A percentile compares a stretch with the other conserved stretches of the same genome.
Evolutionary conservation across 148 eudicot species (phyloP).

Genomic region (Rhododendron henanense): DNA sequence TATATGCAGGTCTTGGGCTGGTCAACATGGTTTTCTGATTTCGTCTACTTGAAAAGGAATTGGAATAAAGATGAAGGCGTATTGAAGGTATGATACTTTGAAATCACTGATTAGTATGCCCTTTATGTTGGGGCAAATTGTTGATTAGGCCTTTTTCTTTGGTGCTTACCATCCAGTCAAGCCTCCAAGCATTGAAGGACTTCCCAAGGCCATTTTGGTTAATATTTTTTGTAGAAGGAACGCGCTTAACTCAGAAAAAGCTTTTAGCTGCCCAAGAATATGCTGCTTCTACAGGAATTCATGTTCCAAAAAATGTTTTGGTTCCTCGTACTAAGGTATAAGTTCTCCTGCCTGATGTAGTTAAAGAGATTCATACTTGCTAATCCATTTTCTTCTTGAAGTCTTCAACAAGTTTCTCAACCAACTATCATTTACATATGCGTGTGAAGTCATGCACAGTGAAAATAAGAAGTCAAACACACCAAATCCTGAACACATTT

Average conservation of each 20-base stretch:
- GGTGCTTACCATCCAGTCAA: conserved; percentile 30
- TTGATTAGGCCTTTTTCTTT: not conserved
- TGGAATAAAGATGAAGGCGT: conserved; percentile 12
- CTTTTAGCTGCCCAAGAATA: conserved; percentile 62
- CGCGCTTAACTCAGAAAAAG: conserved; percentile 59
- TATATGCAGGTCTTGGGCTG: conserved; percentile 16
- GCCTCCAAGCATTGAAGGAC: conserved; percentile 52
- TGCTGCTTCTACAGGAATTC: conserved; percentile 51
- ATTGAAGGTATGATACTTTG: conserved; percentile 9
- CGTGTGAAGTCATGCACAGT: not conserved
- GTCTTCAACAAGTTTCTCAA: not conserved
- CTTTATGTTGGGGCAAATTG: not conserved
- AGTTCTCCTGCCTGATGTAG: not conserved
- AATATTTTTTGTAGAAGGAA: conserved; percentile 64
- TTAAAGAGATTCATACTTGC: not conserved
- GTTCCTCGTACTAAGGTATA: conserved; percentile 71
- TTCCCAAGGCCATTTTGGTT: conserved; percentile 68
- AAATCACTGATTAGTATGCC: not conserved
- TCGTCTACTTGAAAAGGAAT: conserved; percentile 13
- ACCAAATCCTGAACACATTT: not conserved
- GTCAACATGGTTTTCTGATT: conserved; percentile 19
- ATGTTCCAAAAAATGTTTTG: conserved; percentile 56
- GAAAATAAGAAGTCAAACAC: too few species aligned
- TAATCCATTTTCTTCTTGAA: not conserved
- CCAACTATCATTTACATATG: not conserved